Conservation (phyloP, 2,329 filamentous ascomycete species). For the Penicillium sp. region DNA sequence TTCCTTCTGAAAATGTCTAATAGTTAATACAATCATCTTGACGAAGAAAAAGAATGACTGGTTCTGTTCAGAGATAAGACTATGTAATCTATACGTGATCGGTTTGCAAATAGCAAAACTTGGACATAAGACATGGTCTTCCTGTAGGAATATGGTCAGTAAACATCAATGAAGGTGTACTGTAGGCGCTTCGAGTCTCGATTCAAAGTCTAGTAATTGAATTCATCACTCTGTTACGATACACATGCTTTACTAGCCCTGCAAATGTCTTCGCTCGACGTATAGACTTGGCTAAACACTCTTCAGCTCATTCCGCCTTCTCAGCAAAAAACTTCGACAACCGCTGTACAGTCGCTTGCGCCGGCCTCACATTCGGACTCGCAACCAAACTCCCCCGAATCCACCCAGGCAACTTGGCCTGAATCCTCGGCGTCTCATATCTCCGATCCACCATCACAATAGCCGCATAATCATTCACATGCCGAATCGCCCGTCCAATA, state of each 20-base stretch:
- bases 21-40: not conserved
- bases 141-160: not conserved
- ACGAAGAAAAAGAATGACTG: not conserved
- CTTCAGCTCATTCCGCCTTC: slow-evolving; percentile 12
- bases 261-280: no score
- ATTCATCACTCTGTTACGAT: not conserved
- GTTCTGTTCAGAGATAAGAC: not conserved
- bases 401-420: slow-evolving; percentile 83
- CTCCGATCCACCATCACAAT: slow-evolving; percentile 83
- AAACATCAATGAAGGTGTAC: not conserved
- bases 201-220: not conserved
- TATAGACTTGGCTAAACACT: not conserved
- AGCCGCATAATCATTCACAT: slow-evolving; percentile 83
- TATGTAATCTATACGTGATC: not conserved
- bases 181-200: not conserved
- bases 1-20: not conserved
- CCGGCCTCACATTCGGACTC: slow-evolving; percentile 28
- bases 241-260: no score
- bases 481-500: slow-evolving; percentile 88
- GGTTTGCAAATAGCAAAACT: no score
- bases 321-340: slow-evolving; percentile 41
- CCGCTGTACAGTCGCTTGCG: slow-evolving; percentile 33
- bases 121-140: not conserved
- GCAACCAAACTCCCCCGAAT: slow-evolving; percentile 69
- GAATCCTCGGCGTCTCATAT: slow-evolving; percentile 74